Evolutionary conservation across 768 basidiomycete species (phyloP).

Genomic region (Rubroboletus pulcherrimus): DNA sequence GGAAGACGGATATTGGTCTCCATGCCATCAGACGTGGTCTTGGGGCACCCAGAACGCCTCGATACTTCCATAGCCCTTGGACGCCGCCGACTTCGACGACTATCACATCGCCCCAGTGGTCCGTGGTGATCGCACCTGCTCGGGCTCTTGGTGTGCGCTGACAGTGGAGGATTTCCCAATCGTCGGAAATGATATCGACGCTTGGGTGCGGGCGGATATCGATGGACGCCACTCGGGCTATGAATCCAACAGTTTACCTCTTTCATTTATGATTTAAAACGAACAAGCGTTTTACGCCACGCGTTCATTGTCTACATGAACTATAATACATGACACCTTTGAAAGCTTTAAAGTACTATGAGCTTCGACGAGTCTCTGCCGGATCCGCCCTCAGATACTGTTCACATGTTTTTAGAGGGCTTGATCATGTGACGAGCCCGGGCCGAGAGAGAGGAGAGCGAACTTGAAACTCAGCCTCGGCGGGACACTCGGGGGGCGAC

Average conservation of each 20-base stretch:
- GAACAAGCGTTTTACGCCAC: background rate
- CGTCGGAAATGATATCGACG: conserved; percentile 14
- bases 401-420: no score
- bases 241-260: background rate
- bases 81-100: conserved; percentile 15
- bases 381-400: background rate
- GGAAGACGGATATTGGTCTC: conserved; percentile 14
- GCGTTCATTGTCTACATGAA: background rate
- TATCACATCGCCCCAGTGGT: background rate
- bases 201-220: background rate
- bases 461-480: background rate
- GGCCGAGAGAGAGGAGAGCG: no score
- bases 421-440: no score
- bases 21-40: background rate
- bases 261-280: background rate
- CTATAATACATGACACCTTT: background rate
- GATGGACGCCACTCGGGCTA: background rate
- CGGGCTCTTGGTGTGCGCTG: background rate
- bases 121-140: conserved; percentile 14
- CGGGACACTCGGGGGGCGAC: background rate
- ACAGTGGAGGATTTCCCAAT: background rate
- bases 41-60: background rate
- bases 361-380: background rate
- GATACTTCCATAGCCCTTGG: background rate
- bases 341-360: background rate